phyloP scores from a whole-genome alignment of 1,139 yeast species.

The Debaryomyces nepalensis region DNA sequence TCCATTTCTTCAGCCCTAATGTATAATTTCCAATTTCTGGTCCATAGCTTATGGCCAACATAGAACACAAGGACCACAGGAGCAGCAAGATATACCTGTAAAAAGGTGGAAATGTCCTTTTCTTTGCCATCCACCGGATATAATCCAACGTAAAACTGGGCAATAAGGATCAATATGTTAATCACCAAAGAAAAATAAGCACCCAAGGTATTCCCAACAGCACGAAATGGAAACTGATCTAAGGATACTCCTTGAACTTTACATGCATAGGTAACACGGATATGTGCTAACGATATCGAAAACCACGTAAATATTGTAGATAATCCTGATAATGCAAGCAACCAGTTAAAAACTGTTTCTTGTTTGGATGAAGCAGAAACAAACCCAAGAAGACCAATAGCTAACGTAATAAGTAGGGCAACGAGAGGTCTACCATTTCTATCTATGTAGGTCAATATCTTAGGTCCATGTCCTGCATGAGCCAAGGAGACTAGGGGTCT shows the following conservation, averaged over 20 bases:
- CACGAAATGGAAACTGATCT: conserved; percentile 27
- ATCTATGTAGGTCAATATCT: conserved; percentile 28
- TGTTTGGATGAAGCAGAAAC: conserved; percentile 37
- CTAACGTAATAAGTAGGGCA: conserved; percentile 32
- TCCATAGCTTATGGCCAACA: conserved; percentile 32
- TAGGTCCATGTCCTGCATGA: conserved; percentile 39
- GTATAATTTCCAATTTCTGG: conserved; percentile 31
- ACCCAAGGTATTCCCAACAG: conserved; percentile 36
- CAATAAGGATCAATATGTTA: conserved; percentile 36
- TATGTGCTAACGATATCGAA: conserved; percentile 36
- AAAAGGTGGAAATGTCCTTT: conserved; percentile 32
- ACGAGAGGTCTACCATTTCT: conserved; percentile 34
- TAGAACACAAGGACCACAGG: conserved; percentile 32
- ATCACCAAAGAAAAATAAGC: conserved; percentile 37
- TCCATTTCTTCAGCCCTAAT: conserved; percentile 34
- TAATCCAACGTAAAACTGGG: conserved; percentile 38
- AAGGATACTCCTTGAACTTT: conserved; percentile 5
- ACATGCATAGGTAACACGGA: conserved; percentile 18
- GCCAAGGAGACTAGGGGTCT: conserved; percentile 39
- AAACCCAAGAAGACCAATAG: conserved; percentile 38
- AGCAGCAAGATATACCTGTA: conserved; percentile 37
- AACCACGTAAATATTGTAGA: conserved; percentile 45
- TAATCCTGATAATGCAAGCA: conserved; percentile 42
- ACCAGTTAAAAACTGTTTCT: conserved; percentile 39
- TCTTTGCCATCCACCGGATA: conserved; percentile 31